Evolutionary conservation across 768 basidiomycete species (phyloP).

Genomic region (Boletus tomentosulus): DNA sequence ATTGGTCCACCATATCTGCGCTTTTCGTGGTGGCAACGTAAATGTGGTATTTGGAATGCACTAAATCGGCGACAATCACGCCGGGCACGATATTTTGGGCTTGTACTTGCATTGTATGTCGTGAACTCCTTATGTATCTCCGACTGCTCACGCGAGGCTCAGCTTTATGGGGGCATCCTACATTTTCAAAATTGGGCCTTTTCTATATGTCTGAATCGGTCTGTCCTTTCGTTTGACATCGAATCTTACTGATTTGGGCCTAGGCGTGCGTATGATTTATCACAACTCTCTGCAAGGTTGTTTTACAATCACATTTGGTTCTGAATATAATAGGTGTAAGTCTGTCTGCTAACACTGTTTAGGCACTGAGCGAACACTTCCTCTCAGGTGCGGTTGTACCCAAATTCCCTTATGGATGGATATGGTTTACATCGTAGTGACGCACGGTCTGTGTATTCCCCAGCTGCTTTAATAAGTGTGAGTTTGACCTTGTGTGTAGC

Average conservation of each 20-base stretch:
- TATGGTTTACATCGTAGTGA: not conserved
- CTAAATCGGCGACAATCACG: not conserved
- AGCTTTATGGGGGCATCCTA: not conserved
- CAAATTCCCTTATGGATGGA: not conserved
- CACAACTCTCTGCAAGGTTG: no score
- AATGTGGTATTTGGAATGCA: not conserved
- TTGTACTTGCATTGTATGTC: slow-evolving; percentile 5
- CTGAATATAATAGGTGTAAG: slow-evolving; percentile 3
- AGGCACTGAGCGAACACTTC: not conserved
- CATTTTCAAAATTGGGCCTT: not conserved
- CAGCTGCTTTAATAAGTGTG: no score
- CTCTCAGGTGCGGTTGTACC: not conserved
- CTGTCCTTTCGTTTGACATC: not conserved
- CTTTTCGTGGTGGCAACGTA: slow-evolving; percentile 10
- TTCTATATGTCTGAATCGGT: not conserved
- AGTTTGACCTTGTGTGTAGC: not conserved
- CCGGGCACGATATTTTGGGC: slow-evolving; percentile 8
- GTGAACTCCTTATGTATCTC: not conserved
- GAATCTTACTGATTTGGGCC: not conserved
- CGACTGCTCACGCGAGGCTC: not conserved
- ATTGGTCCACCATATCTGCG: slow-evolving; percentile 8
- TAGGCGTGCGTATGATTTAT: slow-evolving; percentile 5
- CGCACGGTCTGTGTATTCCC: slow-evolving; percentile 8
- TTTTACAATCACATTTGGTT: not conserved
- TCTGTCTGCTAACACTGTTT: not conserved